Evolutionary conservation across 129 eudicot genomes (phyloP).

Genomic region (Cynara cardunculus): DNA sequence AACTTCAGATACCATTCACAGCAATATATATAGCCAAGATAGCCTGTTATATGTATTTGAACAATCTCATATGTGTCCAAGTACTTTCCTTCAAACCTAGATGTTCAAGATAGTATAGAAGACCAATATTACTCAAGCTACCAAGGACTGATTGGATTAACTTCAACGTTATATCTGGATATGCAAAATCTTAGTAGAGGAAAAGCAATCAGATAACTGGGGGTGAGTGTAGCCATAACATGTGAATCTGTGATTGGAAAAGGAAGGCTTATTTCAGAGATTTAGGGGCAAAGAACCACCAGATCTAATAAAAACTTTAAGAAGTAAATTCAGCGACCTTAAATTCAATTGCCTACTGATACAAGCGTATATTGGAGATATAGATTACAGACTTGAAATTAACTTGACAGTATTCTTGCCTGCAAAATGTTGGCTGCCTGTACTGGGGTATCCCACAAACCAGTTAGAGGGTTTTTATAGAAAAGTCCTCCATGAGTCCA

Average conservation of each 20-base stretch:
- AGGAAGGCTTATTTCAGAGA: background rate
- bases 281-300: background rate
- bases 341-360: background rate
- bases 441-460: conserved; percentile 87
- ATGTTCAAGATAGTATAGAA: background rate
- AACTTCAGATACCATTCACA: too few relatives aligned
- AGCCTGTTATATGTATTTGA: background rate
- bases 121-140: background rate
- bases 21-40: too few relatives aligned
- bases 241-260: too few relatives aligned
- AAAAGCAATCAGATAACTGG: too few relatives aligned
- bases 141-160: background rate
- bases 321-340: background rate
- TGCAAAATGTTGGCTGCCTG: conserved; percentile 80
- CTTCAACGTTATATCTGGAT: background rate
- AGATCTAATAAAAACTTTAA: background rate
- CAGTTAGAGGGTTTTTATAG: conserved; percentile 71
- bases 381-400: background rate
- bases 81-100: background rate
- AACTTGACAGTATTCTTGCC: conserved; percentile 36
- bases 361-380: background rate
- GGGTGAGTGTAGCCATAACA: too few relatives aligned
- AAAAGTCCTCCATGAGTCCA: conserved; percentile 98
- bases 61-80: background rate
- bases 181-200: too few relatives aligned